phyloP scores from a whole-genome alignment of 257 asterid species.

The Solanum piurae region DNA sequence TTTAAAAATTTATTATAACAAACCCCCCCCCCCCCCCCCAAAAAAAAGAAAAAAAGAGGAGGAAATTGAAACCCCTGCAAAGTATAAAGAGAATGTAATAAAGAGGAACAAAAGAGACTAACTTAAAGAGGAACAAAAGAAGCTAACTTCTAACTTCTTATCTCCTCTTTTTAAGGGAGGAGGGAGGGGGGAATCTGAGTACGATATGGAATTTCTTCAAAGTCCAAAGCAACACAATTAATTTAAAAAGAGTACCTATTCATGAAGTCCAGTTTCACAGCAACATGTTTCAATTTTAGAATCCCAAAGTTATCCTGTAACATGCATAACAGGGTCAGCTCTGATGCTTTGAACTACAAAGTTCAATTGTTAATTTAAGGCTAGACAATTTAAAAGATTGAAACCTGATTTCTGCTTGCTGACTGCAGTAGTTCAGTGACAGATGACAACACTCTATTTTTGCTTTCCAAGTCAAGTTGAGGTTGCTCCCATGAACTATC shows the following conservation, averaged over 20 bases:
- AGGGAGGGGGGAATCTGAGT: not conserved
- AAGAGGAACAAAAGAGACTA: not conserved
- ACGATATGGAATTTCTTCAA: not conserved
- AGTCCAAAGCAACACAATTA: not conserved
- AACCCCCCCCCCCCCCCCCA: not conserved
- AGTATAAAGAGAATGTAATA: not conserved
- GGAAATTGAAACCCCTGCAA: not conserved
- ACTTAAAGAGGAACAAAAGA: not conserved
- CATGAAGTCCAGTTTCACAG: conserved; percentile 46
- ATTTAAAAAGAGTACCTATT: conserved; percentile 45
- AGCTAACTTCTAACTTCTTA: not conserved
- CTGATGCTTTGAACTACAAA: not conserved
- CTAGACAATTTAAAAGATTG: not conserved
- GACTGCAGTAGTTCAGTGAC: conserved; percentile 29
- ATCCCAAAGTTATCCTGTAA: conserved; percentile 68
- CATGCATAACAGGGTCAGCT: conserved; percentile 1
- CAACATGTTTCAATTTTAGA: conserved; percentile 56
- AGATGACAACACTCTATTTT: conserved; percentile 28
- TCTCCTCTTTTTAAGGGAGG: not conserved
- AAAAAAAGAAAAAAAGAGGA: too few species aligned
- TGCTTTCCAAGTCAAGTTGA: conserved; percentile 26
- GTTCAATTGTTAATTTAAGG: not conserved
- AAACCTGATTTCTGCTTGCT: conserved; percentile 55
- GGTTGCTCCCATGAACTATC: conserved; percentile 44
- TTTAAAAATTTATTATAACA: not conserved